Base-by-base conservation (phyloP, 345 rosid genomes). In the Ceriops tagal region DNA sequence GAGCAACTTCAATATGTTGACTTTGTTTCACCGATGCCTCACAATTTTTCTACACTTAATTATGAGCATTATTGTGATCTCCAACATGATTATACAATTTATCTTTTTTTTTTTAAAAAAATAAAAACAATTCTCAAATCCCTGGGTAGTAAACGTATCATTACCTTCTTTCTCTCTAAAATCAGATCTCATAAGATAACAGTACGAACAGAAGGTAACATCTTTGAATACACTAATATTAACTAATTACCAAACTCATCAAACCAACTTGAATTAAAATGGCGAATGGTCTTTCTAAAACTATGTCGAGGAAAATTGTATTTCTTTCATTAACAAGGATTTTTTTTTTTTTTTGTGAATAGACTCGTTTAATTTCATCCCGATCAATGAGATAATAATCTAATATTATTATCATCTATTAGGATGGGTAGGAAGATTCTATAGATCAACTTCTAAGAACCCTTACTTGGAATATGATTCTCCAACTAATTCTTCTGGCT, bases 231-330 rank as follows among this genome's bases (percentile, higher is more conserved):
- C 56, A 28, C 62, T 57, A 35, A 56, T 19, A 34, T 62, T 32
- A 67, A 37, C 71, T 31, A 67, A 67, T 56, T 46, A 26, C n/a
- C 21, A 67, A 8, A 67, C 1, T 67, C n/a, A 30, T 34, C 34
- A 55, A 30, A 67, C 62, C 62, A 67, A 30, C 24, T 13, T 34
- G 49, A 51, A 31, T 55, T 55, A 18, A 67, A 53, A 9, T 22
- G 30, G 5, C 49, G 62, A 5, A 21, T 1, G 20, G 22, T 13
- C 26, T 22, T 19, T 5, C 49, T 1, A 0, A 53, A 26, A 16
- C 55, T 53, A 8, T 13, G 35, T 15, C 9, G 5, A 5, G 62
- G 62, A 53, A 57, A 55, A 32, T 28, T 32, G 6, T 53, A 3
- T n/a, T 19, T 67, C 31, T n/a, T 31, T 4, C 30, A 28, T 28